Percentiles rank a stretch among this genome's conserved stretches.
These are phyloP conservation scores for Penicillium sp. DNA, from an alignment of 2,329 filamentous ascomycete species.

Conservation along the genomic window DNA sequence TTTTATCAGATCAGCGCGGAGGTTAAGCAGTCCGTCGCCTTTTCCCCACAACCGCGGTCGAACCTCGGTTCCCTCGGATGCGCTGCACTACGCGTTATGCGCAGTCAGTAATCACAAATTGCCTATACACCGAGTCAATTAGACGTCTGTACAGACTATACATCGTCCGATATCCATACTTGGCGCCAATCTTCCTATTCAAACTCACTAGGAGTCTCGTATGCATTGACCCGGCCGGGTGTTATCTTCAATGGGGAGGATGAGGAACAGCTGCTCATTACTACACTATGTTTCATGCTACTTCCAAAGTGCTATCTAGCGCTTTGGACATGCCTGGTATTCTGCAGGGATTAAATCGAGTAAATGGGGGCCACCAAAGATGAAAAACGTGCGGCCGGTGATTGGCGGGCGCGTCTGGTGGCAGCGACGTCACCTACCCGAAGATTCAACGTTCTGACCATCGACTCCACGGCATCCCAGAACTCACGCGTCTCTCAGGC, in stretches of 20 bases:
- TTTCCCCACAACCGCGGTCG: conserved; percentile 20
- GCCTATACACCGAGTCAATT: neutral
- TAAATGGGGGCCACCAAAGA: neutral
- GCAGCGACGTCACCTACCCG: conserved; percentile 10
- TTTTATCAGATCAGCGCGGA: neutral
- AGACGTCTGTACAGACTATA: neutral
- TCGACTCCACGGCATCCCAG: neutral
- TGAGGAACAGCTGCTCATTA: neutral
- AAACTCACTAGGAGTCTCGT: neutral
- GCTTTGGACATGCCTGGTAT: neutral
- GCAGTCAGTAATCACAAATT: neutral
- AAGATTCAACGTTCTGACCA: neutral
- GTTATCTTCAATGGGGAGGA: neutral
- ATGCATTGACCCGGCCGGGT: neutral
- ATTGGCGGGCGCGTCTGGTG: conserved; percentile 11
- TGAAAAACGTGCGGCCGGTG: conserved; percentile 14
- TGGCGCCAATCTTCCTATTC: neutral
- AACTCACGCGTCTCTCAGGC: neutral
- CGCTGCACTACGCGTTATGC: neutral
- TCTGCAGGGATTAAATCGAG: neutral
- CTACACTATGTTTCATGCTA: neutral
- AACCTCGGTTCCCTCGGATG: conserved; percentile 18
- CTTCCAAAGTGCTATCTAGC: neutral
- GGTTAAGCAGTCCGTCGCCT: conserved; percentile 8
- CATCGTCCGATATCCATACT: neutral